phyloP scores from a whole-genome alignment of 1,284 basidiomycete species.

The Cerioporus squamosus region DNA sequence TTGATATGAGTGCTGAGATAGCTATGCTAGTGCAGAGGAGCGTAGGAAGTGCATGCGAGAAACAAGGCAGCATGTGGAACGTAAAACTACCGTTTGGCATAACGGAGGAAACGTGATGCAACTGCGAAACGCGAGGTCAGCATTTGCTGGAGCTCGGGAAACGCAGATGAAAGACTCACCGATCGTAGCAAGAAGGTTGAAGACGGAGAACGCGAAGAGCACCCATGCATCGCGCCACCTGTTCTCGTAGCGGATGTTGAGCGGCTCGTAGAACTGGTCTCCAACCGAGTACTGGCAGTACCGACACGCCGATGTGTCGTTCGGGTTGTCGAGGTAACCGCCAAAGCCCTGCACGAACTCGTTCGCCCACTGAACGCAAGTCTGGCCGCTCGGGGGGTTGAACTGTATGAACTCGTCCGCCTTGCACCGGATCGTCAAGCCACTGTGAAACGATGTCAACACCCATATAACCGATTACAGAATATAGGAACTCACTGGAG shows the following conservation, averaged over 20 bases:
- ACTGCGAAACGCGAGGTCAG: conserved; percentile 26
- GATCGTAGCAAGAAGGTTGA: conserved; percentile 76
- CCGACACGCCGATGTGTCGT: conserved; percentile 63
- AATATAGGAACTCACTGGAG: conserved; percentile 56
- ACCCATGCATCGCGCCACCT: conserved; percentile 81
- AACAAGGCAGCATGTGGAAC: background rate
- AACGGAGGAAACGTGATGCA: conserved; percentile 78
- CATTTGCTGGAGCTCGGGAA: background rate
- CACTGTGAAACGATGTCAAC: conserved; percentile 42
- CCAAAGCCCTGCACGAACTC: conserved; percentile 66
- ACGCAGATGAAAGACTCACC: conserved; percentile 42
- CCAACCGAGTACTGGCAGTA: conserved; percentile 76
- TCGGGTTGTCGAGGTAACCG: conserved; percentile 82
- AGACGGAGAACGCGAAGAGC: conserved; percentile 68
- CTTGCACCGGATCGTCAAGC: conserved; percentile 69
- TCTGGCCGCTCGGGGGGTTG: conserved; percentile 76
- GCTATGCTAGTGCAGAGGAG: background rate
- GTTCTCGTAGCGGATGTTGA: conserved; percentile 71
- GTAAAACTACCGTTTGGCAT: conserved; percentile 56
- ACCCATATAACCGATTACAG: background rate
- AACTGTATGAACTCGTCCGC: conserved; percentile 71
- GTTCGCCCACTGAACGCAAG: conserved; percentile 73
- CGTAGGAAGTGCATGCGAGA: background rate
- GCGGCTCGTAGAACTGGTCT: conserved; percentile 70
- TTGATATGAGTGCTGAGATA: background rate